Evolutionary conservation across 2,329 filamentous ascomycete genomes (phyloP).

Genomic region (Pestalotiopsis sp.): DNA sequence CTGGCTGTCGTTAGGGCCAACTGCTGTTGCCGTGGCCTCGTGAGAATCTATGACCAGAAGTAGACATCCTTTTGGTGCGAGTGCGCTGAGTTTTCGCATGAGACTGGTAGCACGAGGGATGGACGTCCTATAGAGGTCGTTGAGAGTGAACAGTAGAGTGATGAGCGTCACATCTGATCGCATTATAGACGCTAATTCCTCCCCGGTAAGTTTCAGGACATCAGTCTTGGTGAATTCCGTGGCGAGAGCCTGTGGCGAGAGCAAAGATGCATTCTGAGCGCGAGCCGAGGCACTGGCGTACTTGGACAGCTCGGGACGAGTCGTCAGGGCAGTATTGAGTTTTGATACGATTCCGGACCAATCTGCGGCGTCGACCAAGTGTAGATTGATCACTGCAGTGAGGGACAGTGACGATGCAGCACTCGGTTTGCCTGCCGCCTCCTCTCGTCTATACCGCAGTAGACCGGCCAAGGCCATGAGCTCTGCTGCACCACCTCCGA

Average conservation of each 20-base stretch:
- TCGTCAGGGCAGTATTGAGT: conserved; percentile 16
- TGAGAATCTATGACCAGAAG: conserved; percentile 17
- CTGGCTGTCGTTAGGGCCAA: conserved; percentile 10
- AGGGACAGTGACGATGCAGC: neutral
- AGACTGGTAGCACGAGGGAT: conserved; percentile 17
- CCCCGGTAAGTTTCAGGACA: conserved; percentile 13
- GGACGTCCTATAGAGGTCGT: conserved; percentile 19
- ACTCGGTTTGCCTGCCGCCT: neutral
- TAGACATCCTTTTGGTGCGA: conserved; percentile 17
- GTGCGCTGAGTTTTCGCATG: conserved; percentile 15
- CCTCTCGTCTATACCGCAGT: neutral
- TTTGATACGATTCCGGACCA: conserved; percentile 19
- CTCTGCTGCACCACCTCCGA: conserved; percentile 19
- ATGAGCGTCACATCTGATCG: conserved; percentile 14
- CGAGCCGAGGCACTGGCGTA: conserved; percentile 20
- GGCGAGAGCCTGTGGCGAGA: conserved; percentile 14
- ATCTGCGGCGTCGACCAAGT: conserved; percentile 16
- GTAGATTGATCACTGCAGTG: conserved; percentile 16
- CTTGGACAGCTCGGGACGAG: conserved; percentile 18
- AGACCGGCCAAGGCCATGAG: conserved; percentile 16
- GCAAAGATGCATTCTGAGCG: conserved; percentile 16
- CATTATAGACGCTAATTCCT: conserved; percentile 16
- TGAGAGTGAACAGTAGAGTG: conserved; percentile 20
- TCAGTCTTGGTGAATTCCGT: conserved; percentile 14
- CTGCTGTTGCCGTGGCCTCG: conserved; percentile 12